Conservation (phyloP, 129 eudicot genomes). For the Apium graveolens region DNA sequence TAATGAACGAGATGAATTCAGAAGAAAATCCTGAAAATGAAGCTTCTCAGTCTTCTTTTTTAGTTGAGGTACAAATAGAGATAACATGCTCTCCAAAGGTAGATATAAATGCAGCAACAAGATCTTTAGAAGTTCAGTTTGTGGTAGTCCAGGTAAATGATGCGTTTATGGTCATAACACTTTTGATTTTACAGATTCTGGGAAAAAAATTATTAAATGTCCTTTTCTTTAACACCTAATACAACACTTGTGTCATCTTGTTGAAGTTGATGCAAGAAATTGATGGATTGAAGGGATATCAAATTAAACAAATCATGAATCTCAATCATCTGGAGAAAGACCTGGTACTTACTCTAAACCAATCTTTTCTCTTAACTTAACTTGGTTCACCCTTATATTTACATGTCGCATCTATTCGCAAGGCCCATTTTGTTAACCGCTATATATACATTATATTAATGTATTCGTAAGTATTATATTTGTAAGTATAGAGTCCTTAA, state of each 20-base stretch:
- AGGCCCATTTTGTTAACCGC: no score
- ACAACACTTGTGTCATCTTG: neutral
- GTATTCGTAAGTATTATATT: no score
- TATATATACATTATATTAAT: no score
- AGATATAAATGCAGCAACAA: neutral
- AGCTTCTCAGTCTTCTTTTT: neutral
- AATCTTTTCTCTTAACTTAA: neutral
- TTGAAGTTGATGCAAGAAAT: conserved; percentile 49
- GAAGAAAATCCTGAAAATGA: no score
- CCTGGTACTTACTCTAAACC: conserved; percentile 13
- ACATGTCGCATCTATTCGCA: no score
- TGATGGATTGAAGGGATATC: conserved; percentile 42
- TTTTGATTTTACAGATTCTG: neutral
- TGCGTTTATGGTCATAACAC: neutral
- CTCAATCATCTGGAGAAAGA: conserved; percentile 22
- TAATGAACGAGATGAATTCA: no score
- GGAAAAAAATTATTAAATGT: neutral
- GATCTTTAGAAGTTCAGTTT: conserved; percentile 23
- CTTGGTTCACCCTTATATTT: no score
- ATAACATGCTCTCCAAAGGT: neutral
- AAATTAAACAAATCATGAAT: conserved; percentile 32
- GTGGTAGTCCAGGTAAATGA: conserved; percentile 26
- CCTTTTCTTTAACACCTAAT: neutral
- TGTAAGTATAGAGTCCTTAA: no score
- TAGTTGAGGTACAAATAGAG: neutral